A percentile compares a stretch with the other conserved stretches of the same genome.
These are phyloP conservation scores for Penicillium coffeae DNA, from an alignment of 495 filamentous ascomycete species.

Conservation along the genomic window DNA sequence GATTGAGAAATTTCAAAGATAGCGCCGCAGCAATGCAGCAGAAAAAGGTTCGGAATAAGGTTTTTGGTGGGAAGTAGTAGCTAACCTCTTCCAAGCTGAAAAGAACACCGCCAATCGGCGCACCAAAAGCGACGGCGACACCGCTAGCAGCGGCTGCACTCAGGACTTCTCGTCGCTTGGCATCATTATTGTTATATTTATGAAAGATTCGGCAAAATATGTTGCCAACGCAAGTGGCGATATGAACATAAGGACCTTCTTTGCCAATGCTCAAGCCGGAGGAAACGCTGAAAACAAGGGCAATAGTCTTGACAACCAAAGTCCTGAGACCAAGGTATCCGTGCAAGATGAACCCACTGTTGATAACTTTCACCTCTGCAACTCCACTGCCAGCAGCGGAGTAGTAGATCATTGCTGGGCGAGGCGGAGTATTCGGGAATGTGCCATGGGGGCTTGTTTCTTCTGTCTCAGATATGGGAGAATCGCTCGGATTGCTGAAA, in stretches of 20 bases:
- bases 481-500: slow-evolving; percentile 14
- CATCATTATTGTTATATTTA: slow-evolving; percentile 94
- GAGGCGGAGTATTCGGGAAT: slow-evolving; percentile 25
- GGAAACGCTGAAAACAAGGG: slow-evolving; percentile 80
- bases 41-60: slow-evolving; percentile 95
- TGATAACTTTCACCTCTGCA: slow-evolving; percentile 94
- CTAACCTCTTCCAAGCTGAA: slow-evolving; percentile 94
- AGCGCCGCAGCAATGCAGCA: slow-evolving; percentile 92
- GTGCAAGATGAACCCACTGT: slow-evolving; percentile 95
- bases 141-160: slow-evolving; percentile 90
- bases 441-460: slow-evolving; percentile 25
- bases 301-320: slow-evolving; percentile 78
- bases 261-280: slow-evolving; percentile 93
- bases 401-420: slow-evolving; percentile 84
- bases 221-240: slow-evolving; percentile 92
- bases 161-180: slow-evolving; percentile 83
- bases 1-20: slow-evolving; percentile 89
- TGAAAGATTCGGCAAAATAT: slow-evolving; percentile 87
- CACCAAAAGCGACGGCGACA: slow-evolving; percentile 92
- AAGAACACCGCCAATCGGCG: slow-evolving; percentile 86
- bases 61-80: slow-evolving; percentile 99
- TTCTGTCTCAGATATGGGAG: slow-evolving; percentile 37
- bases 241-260: slow-evolving; percentile 96
- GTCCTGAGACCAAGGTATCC: slow-evolving; percentile 91
- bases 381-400: slow-evolving; percentile 95